A percentile compares a stretch with the other conserved stretches of the same genome.
Evolutionary conservation across 1,139 yeast genomes (phyloP).

Genomic region (Suhomyces maxii): DNA sequence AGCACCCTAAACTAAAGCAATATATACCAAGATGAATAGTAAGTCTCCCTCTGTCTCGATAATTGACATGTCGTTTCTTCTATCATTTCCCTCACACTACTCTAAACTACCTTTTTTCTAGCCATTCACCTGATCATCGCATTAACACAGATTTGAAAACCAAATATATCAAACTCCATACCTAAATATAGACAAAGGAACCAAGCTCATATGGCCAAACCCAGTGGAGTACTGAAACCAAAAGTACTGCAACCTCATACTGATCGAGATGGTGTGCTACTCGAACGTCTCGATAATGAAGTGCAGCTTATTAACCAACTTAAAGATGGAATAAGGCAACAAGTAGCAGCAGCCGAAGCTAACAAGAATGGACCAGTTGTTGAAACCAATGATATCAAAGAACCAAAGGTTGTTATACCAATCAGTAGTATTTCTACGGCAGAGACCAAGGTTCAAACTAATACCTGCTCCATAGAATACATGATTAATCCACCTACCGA

Average conservation of each 20-base stretch:
- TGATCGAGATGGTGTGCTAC: slow-evolving; percentile 16
- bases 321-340: slow-evolving; percentile 17
- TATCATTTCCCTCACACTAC: too few species aligned
- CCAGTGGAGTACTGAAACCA: slow-evolving; percentile 1
- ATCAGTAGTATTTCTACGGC: neutral
- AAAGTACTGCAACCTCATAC: neutral
- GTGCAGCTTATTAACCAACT: slow-evolving; percentile 33
- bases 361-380: too few species aligned
- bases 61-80: too few species aligned
- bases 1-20: too few species aligned
- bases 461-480: neutral
- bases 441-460: neutral
- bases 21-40: too few species aligned
- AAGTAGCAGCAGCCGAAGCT: slow-evolving; percentile 4
- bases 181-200: neutral
- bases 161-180: too few species aligned
- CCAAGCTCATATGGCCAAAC: neutral
- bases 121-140: too few species aligned
- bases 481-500: slow-evolving; percentile 6
- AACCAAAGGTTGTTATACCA: neutral
- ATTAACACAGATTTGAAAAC: too few species aligned
- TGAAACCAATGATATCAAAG: neutral
- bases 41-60: too few species aligned
- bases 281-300: slow-evolving; percentile 43
- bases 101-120: too few species aligned